These are phyloP conservation scores for Fusarium temperatum DNA, from an alignment of 2,329 filamentous ascomycete species.

Conservation along the genomic window DNA sequence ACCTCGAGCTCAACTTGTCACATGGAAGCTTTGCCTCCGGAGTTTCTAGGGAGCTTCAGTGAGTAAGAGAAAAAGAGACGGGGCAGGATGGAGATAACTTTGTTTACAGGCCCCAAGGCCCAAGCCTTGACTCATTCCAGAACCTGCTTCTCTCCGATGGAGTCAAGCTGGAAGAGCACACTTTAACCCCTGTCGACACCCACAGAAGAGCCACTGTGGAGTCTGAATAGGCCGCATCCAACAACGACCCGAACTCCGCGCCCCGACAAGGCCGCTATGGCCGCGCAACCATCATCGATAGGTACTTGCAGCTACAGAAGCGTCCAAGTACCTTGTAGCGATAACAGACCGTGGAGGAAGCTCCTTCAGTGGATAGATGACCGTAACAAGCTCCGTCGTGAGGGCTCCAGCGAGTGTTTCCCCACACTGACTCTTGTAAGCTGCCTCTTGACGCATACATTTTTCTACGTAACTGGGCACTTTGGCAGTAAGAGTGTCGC, in stretches of 20 bases:
- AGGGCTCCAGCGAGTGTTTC: slow-evolving; percentile 24
- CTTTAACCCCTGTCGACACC: slow-evolving; percentile 32
- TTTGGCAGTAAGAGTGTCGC: not conserved
- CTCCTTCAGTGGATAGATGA: slow-evolving; percentile 9
- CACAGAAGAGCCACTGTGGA: slow-evolving; percentile 31
- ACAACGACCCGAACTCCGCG: slow-evolving; percentile 34
- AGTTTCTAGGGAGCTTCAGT: slow-evolving; percentile 23
- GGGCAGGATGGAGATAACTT: slow-evolving; percentile 16
- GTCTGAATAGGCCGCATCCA: slow-evolving; percentile 16
- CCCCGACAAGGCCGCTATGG: slow-evolving; percentile 29
- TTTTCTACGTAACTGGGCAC: slow-evolving; percentile 4
- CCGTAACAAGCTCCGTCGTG: slow-evolving; percentile 6
- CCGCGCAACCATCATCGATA: slow-evolving; percentile 29
- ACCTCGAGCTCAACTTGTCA: slow-evolving; percentile 12
- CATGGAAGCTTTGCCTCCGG: slow-evolving; percentile 15
- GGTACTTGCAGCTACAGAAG: not conserved
- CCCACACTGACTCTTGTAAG: slow-evolving; percentile 28
- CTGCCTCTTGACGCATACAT: slow-evolving; percentile 33
- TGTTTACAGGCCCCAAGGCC: slow-evolving; percentile 14
- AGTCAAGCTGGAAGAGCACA: slow-evolving; percentile 18
- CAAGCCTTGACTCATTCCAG: slow-evolving; percentile 42
- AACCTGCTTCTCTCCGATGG: slow-evolving; percentile 28
- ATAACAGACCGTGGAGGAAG: slow-evolving; percentile 16
- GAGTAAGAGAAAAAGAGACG: slow-evolving; percentile 32
- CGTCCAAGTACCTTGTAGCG: slow-evolving; percentile 11